These are phyloP conservation scores for Cryptococcus wingfieldii DNA, from an alignment of 1,284 basidiomycete species.

Conservation along the genomic window DNA sequence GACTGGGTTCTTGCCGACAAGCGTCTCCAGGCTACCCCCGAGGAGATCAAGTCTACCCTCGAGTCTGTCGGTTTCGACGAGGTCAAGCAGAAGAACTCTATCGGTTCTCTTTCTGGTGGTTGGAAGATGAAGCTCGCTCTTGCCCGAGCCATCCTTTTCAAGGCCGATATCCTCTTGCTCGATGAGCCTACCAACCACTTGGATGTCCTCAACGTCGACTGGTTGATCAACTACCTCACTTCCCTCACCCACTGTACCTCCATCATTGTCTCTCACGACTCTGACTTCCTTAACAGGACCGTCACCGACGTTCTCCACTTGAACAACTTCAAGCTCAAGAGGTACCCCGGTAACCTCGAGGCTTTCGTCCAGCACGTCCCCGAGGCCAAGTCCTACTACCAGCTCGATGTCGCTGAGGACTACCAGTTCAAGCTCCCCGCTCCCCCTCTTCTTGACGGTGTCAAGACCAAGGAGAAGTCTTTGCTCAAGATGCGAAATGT, in stretches of 20 bases:
- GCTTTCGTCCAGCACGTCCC: slow-evolving; percentile 89
- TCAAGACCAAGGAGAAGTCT: slow-evolving; percentile 99
- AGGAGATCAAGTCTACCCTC: slow-evolving; percentile 74
- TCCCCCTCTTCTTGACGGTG: slow-evolving; percentile 94
- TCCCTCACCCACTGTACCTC: slow-evolving; percentile 86
- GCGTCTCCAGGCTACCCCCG: slow-evolving; percentile 68
- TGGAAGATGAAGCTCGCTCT: slow-evolving; percentile 99
- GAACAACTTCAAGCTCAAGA: slow-evolving; percentile 98
- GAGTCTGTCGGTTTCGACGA: slow-evolving; percentile 86
- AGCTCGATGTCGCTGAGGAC: slow-evolving; percentile 87
- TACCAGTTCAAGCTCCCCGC: slow-evolving; percentile 96
- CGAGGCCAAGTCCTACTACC: slow-evolving; percentile 97
- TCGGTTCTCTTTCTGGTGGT: slow-evolving; percentile 93
- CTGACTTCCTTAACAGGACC: slow-evolving; percentile 96
- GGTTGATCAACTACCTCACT: slow-evolving; percentile 94
- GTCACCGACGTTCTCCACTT: slow-evolving; percentile 98
- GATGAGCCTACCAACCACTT: slow-evolving; percentile 99
- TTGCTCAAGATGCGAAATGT: slow-evolving; percentile 97
- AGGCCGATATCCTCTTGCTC: slow-evolving; percentile 92
- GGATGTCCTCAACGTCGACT: slow-evolving; percentile 93
- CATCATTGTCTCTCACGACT: slow-evolving; percentile 99
- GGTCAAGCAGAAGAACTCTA: slow-evolving; percentile 76
- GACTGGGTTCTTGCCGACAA: slow-evolving; percentile 82
- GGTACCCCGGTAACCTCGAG: slow-evolving; percentile 97
- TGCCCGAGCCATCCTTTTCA: slow-evolving; percentile 97